Conservation (phyloP, 495 filamentous ascomycete genomes). For the Penicillium dipodomyicola region DNA sequence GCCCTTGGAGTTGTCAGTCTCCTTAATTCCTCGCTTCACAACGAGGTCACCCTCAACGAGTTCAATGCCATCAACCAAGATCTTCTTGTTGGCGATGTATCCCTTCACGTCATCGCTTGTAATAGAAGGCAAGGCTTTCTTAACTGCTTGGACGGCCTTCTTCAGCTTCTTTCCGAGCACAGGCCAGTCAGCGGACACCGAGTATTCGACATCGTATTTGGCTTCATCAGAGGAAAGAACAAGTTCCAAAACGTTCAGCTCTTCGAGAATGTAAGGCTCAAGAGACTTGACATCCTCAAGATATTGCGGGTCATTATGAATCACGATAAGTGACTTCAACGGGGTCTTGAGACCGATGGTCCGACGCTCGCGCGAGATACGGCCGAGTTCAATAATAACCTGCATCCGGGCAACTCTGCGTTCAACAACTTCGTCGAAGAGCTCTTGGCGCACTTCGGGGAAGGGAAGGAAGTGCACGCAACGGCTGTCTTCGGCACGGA, state of each 20-base stretch:
- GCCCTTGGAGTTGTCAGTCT: slow-evolving; percentile 61
- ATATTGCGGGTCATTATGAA: slow-evolving; percentile 79
- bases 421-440: slow-evolving; percentile 85
- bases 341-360: slow-evolving; percentile 86
- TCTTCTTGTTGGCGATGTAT: slow-evolving; percentile 66
- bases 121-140: slow-evolving; percentile 80
- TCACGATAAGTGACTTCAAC: slow-evolving; percentile 83
- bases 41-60: slow-evolving; percentile 79
- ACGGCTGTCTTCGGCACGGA: slow-evolving; percentile 66
- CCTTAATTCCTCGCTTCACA: slow-evolving; percentile 74
- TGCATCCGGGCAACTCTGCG: slow-evolving; percentile 89
- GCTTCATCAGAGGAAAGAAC: slow-evolving; percentile 82
- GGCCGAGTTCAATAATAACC: slow-evolving; percentile 84
- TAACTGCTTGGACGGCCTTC: slow-evolving; percentile 86
- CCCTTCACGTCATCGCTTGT: slow-evolving; percentile 73
- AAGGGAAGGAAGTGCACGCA: slow-evolving; percentile 92
- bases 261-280: slow-evolving; percentile 80
- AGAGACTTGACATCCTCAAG: slow-evolving; percentile 83
- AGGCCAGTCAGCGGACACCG: slow-evolving; percentile 85
- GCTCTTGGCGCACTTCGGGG: slow-evolving; percentile 80
- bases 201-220: slow-evolving; percentile 89
- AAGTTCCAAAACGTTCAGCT: slow-evolving; percentile 87
- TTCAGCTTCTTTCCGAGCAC: slow-evolving; percentile 94
- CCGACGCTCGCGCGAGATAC: slow-evolving; percentile 80
- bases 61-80: slow-evolving; percentile 79